Conservation (phyloP, 345 rosid species). For the Bruguiera parviflora region DNA sequence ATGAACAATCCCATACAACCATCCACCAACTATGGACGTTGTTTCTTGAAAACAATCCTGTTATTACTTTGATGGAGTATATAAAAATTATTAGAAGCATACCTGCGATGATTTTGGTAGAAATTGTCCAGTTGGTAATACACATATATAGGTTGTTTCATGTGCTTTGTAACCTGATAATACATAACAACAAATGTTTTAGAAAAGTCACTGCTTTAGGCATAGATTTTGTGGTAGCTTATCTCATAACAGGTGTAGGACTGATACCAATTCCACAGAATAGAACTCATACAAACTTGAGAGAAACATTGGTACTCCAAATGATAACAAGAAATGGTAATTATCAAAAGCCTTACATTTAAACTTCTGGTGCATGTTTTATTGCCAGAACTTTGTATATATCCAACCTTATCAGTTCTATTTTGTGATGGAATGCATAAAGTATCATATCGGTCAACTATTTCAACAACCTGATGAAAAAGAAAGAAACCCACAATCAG, state of each 20-base stretch:
- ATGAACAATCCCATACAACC: neutral
- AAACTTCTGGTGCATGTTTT: conserved; percentile 55
- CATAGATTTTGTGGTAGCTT: neutral
- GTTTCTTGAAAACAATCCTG: conserved; percentile 3
- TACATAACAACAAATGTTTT: neutral
- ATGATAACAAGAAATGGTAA: neutral
- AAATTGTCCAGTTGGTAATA: conserved; percentile 98
- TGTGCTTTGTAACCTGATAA: conserved; percentile 65
- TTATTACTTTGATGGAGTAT: neutral
- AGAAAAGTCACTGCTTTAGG: neutral
- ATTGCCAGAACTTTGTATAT: conserved; percentile 45
- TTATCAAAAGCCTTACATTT: conserved; percentile 38
- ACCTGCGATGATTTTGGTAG: conserved; percentile 99
- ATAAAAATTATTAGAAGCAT: conserved; percentile 12
- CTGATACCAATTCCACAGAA: neutral
- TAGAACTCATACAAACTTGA: neutral
- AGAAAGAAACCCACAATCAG: conserved; percentile 19
- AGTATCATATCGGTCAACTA: conserved; percentile 72
- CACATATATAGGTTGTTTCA: conserved; percentile 85
- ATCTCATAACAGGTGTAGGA: neutral
- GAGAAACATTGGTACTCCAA: neutral
- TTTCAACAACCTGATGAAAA: conserved; percentile 74
- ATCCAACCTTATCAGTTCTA: conserved; percentile 51
- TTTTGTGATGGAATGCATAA: conserved; percentile 52
- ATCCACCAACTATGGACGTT: conserved; percentile 3